phyloP scores from a whole-genome alignment of 164 flowering plant species.

The Dillenia turbinata region DNA sequence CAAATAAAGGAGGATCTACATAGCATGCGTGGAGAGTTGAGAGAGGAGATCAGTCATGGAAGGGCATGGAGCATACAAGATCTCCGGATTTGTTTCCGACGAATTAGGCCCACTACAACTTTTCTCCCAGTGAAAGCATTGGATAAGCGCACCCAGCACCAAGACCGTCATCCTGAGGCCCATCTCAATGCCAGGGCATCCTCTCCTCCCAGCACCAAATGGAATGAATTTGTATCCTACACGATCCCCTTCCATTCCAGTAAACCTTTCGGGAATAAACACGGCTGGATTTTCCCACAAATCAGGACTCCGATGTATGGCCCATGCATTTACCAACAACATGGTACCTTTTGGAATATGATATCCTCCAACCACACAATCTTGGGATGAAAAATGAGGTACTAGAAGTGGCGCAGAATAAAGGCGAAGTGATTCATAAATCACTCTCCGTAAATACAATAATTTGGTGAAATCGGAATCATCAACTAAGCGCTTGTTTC shows the following conservation, averaged over 20 bases:
- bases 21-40: no score
- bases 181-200: slow-evolving; percentile 25
- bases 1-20: no score
- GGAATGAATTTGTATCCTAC: slow-evolving; percentile 11
- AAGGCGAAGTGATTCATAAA: no score
- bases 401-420: no score
- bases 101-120: neutral
- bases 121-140: slow-evolving; percentile 27
- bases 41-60: no score
- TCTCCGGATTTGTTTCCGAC: no score
- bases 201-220: slow-evolving; percentile 23
- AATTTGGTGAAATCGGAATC: no score
- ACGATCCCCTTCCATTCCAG: neutral
- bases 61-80: no score
- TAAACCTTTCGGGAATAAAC: neutral
- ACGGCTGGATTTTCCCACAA: neutral
- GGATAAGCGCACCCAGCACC: slow-evolving; percentile 20
- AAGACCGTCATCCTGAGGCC: slow-evolving; percentile 17
- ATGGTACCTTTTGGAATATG: neutral
- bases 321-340: neutral
- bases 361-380: neutral
- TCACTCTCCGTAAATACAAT: no score
- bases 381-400: neutral
- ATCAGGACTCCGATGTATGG: neutral
- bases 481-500: no score